Evolutionary conservation across 2,329 filamentous ascomycete species (phyloP).

Genomic region (Apiospora marii): DNA sequence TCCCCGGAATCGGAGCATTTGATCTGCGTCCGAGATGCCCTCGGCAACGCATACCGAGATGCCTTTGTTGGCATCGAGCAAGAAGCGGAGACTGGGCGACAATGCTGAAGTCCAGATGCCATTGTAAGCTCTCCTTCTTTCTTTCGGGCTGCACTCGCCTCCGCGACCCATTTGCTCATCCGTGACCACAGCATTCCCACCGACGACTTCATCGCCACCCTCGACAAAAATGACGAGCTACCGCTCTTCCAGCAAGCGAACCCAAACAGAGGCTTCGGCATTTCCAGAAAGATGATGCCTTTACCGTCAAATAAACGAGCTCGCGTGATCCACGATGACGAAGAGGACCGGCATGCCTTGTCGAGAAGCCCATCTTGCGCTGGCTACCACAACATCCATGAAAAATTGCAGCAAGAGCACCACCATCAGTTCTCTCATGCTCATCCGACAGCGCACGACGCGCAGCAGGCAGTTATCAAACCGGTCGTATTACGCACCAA

Average conservation of each 20-base stretch:
- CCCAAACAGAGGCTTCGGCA: slow-evolving; percentile 26
- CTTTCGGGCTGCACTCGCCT: not conserved
- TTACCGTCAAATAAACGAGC: slow-evolving; percentile 40
- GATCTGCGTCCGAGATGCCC: slow-evolving; percentile 41
- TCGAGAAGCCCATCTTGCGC: not conserved
- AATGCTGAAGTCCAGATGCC: slow-evolving; percentile 36
- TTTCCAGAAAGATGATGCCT: slow-evolving; percentile 39
- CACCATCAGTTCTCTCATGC: slow-evolving; percentile 38
- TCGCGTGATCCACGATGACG: slow-evolving; percentile 34
- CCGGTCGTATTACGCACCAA: slow-evolving; percentile 30
- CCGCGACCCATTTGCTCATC: slow-evolving; percentile 24
- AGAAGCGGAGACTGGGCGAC: slow-evolving; percentile 50
- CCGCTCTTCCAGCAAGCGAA: slow-evolving; percentile 25
- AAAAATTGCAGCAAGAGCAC: slow-evolving; percentile 27
- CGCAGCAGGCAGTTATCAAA: slow-evolving; percentile 29
- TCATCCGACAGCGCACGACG: slow-evolving; percentile 31
- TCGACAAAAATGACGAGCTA: slow-evolving; percentile 38
- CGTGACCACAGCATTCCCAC: slow-evolving; percentile 30
- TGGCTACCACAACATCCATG: not conserved
- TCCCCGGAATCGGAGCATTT: slow-evolving; percentile 1
- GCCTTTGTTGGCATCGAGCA: slow-evolving; percentile 40
- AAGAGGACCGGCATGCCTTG: slow-evolving; percentile 25
- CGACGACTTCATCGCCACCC: slow-evolving; percentile 32
- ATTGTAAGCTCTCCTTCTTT: slow-evolving; percentile 35
- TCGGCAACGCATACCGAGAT: slow-evolving; percentile 44